A percentile compares a stretch with the other conserved stretches of the same genome.
Evolutionary conservation across 495 filamentous ascomycete species (phyloP).

Genomic region (Hypoxylon trugodes): DNA sequence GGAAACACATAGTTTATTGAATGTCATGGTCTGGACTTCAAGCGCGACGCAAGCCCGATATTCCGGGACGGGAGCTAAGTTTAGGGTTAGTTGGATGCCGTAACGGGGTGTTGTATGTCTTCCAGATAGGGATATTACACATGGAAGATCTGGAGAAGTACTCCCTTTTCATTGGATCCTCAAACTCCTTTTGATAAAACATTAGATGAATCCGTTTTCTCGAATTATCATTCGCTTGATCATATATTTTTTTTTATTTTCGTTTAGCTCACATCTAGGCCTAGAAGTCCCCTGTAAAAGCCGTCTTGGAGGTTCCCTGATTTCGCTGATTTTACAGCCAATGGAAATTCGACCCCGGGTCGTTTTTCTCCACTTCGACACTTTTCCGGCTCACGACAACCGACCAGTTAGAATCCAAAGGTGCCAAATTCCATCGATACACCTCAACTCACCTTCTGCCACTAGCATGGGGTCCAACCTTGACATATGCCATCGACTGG

Average conservation of each 20-base stretch:
- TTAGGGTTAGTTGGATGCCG: slow-evolving; percentile 31
- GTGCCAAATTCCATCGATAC: slow-evolving; percentile 37
- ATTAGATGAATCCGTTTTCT: slow-evolving; percentile 27
- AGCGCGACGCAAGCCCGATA: slow-evolving; percentile 19
- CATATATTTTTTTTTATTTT: slow-evolving; percentile 32
- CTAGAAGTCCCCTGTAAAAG: slow-evolving; percentile 18
- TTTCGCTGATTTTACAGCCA: slow-evolving; percentile 43
- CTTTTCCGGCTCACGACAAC: slow-evolving; percentile 26
- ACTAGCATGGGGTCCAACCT: slow-evolving; percentile 44
- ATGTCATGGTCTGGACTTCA: slow-evolving; percentile 17
- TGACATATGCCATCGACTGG: slow-evolving; percentile 45
- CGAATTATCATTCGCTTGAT: slow-evolving; percentile 36
- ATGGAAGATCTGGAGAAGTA: slow-evolving; percentile 19
- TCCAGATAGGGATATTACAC: slow-evolving; percentile 26
- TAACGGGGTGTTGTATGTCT: slow-evolving; percentile 16
- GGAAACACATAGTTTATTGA: background rate
- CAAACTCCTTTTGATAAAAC: slow-evolving; percentile 19
- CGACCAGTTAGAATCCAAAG: slow-evolving; percentile 36
- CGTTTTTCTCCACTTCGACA: slow-evolving; percentile 33
- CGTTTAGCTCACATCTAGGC: slow-evolving; percentile 38
- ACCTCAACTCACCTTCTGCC: slow-evolving; percentile 47
- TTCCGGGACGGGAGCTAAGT: slow-evolving; percentile 39
- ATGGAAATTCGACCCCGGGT: slow-evolving; percentile 36
- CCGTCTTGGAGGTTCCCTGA: slow-evolving; percentile 34
- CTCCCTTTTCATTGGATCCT: slow-evolving; percentile 22